Percentiles rank a stretch among this genome's conserved stretches.
Conservation (phyloP, 805 yeast species). For the Lipomyces spencermartinsiae region DNA sequence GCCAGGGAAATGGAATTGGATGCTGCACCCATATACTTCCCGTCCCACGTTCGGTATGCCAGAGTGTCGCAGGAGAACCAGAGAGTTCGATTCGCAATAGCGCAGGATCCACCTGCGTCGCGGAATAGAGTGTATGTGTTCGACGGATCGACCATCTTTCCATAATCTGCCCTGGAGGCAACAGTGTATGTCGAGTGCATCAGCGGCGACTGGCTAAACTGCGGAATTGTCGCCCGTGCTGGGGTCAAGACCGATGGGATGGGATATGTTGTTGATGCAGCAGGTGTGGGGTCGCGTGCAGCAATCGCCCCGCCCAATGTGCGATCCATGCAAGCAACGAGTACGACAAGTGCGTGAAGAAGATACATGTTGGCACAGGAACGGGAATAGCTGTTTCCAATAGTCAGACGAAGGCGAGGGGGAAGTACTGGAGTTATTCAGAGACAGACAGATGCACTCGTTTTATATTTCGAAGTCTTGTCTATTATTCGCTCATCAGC, state of each 20-base stretch:
- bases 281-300: neutral
- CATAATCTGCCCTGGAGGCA: constrained; percentile 6
- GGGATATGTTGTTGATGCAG: constrained; percentile 11
- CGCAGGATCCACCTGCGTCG: constrained; percentile 29
- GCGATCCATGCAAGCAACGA: neutral
- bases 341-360: neutral
- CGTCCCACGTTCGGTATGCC: neutral
- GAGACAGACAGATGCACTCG: too few species aligned
- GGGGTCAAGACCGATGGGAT: neutral
- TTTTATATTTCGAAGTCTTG: neutral
- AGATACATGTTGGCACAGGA: neutral
- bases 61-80: constrained; percentile 28
- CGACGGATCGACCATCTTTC: constrained; percentile 19
- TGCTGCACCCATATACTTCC: neutral
- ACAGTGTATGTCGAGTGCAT: constrained; percentile 1
- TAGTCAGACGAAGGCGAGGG: too few species aligned
- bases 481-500: too few species aligned
- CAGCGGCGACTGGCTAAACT: neutral
- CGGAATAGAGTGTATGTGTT: constrained; percentile 20
- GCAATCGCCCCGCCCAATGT: neutral
- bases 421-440: too few species aligned
- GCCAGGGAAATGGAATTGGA: constrained; percentile 18
- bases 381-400: neutral
- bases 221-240: neutral
- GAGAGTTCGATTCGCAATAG: constrained; percentile 17